phyloP scores from a whole-genome alignment of 2,329 filamentous ascomycete genomes.

The Epichloe festucae region DNA sequence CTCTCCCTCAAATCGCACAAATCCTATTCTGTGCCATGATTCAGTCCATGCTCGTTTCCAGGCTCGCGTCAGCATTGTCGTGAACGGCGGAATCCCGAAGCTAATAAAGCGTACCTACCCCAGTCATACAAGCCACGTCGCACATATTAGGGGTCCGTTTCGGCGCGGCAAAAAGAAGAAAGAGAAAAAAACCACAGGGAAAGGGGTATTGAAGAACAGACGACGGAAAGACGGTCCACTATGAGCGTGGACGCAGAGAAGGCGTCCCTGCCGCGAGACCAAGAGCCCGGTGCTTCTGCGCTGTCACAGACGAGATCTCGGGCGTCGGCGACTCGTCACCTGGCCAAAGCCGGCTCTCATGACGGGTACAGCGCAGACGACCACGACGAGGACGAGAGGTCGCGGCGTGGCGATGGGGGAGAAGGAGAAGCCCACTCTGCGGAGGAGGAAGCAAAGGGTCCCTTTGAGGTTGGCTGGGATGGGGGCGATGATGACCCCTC shows the following conservation, averaged over 20 bases:
- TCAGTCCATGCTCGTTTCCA: not conserved
- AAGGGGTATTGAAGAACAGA: not conserved
- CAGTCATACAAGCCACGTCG: not conserved
- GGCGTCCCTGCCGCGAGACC: not conserved
- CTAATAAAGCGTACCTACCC: not conserved
- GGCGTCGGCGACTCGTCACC: not conserved
- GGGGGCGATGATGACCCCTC: conserved; percentile 56
- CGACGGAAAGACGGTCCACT: not conserved
- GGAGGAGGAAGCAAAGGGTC: conserved; percentile 22
- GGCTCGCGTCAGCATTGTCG: not conserved
- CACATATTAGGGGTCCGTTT: not conserved
- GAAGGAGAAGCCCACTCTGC: not conserved
- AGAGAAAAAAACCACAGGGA: not conserved
- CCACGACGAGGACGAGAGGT: conserved; percentile 4
- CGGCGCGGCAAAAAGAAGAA: too few relatives aligned
- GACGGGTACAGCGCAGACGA: conserved; percentile 32
- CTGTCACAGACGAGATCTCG: not conserved
- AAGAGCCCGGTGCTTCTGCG: not conserved
- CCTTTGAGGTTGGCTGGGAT: conserved; percentile 64
- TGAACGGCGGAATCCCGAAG: not conserved
- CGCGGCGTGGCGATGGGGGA: conserved; percentile 7
- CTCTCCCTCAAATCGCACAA: too few relatives aligned
- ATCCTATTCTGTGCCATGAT: too few relatives aligned
- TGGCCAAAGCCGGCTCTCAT: conserved; percentile 20
- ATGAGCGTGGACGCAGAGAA: conserved; percentile 4